Evolutionary conservation across 176 grass and related monocot species (phyloP).

Genomic region (Puya raimondii): DNA sequence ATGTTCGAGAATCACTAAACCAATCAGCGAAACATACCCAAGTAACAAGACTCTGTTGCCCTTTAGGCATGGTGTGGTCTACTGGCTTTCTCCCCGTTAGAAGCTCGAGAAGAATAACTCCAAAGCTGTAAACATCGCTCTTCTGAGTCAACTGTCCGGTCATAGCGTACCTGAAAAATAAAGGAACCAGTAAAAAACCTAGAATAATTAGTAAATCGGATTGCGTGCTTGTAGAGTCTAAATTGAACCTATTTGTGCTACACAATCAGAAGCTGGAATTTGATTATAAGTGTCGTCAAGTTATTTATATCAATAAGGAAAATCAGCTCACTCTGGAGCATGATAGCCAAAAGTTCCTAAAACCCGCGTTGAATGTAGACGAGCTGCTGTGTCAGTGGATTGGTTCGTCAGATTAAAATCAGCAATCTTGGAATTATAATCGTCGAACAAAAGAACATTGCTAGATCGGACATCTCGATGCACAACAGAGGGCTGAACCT

Average conservation of each 20-base stretch:
- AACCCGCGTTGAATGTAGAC: conserved; percentile 91
- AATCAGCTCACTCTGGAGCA: conserved; percentile 57
- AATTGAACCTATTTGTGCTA: not conserved
- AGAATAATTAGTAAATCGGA: not conserved
- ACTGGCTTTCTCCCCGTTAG: conserved; percentile 91
- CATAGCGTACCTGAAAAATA: conserved; percentile 68
- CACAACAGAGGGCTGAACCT: conserved; percentile 55
- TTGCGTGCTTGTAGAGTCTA: too few relatives aligned
- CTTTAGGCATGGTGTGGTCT: conserved; percentile 95
- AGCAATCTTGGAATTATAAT: conserved; percentile 59
- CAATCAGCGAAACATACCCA: conserved; percentile 43
- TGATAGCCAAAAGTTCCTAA: conserved; percentile 96
- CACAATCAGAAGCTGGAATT: not conserved
- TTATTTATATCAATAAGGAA: not conserved
- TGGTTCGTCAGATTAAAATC: conserved; percentile 97
- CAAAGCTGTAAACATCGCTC: conserved; percentile 93
- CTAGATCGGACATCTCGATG: conserved; percentile 91
- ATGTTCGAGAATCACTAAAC: not conserved
- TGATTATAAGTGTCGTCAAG: too few relatives aligned
- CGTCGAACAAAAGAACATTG: conserved; percentile 86
- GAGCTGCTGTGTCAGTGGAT: conserved; percentile 73
- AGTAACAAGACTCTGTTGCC: conserved; percentile 90
- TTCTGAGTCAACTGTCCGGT: conserved; percentile 76
- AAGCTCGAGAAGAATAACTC: conserved; percentile 76
- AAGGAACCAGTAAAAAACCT: not conserved